Conservation (phyloP, 139 green algal species). For the Chloropicon primus region DNA sequence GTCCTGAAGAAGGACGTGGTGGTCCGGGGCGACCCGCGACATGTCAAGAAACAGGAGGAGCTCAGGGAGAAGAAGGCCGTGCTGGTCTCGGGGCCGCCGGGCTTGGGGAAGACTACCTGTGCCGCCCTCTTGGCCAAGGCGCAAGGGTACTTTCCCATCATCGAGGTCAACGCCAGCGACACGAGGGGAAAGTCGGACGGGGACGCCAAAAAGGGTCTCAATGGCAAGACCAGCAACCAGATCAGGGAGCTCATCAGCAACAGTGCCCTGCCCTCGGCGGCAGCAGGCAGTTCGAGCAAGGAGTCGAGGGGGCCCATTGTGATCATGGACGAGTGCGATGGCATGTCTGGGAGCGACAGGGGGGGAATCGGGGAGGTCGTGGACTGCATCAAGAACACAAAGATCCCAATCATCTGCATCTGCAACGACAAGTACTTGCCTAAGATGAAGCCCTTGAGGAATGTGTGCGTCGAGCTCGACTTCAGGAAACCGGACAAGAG, state of each 20-base stretch:
- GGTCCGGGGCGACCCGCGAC: constrained; percentile 74
- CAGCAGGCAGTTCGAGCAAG: neutral
- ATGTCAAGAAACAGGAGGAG: constrained; percentile 59
- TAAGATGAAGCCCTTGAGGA: constrained; percentile 75
- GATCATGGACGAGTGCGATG: constrained; percentile 99
- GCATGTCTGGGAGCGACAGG: constrained; percentile 80
- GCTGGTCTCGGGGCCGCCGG: constrained; percentile 76
- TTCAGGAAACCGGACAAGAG: constrained; percentile 55
- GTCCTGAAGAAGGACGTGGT: constrained; percentile 84
- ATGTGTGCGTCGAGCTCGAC: constrained; percentile 72
- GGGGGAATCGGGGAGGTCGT: constrained; percentile 89
- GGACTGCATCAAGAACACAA: constrained; percentile 62
- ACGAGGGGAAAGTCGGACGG: constrained; percentile 73
- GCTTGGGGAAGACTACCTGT: constrained; percentile 81
- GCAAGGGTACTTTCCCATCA: neutral
- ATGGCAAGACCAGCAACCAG: constrained; percentile 73
- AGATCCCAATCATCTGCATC: constrained; percentile 95
- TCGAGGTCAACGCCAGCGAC: constrained; percentile 91
- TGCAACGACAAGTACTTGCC: constrained; percentile 95
- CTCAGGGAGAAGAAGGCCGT: constrained; percentile 69
- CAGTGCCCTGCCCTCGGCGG: constrained; percentile 17
- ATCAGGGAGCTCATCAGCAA: constrained; percentile 87
- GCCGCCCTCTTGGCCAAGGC: constrained; percentile 58
- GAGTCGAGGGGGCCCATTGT: constrained; percentile 38
- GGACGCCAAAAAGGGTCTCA: constrained; percentile 45